phyloP scores from a whole-genome alignment of 352 stramenopile genomes.

The Pilasporangium apinafurcum region DNA sequence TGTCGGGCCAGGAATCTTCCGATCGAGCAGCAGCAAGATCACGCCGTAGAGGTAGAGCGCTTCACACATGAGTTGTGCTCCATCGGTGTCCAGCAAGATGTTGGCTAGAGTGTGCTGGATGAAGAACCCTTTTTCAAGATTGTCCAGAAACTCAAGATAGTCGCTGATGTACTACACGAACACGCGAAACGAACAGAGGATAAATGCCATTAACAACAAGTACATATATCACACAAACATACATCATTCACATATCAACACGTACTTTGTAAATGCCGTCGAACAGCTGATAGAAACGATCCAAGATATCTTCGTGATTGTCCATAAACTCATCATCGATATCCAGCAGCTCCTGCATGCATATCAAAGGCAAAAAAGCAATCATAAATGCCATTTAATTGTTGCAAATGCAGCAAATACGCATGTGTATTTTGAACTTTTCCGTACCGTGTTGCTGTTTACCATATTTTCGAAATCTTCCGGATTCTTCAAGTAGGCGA shows the following conservation, averaged over 20 bases:
- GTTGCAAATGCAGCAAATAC: too few species aligned
- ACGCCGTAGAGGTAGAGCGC: conserved; percentile 93
- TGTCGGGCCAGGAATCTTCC: conserved; percentile 81
- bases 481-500: conserved; percentile 92
- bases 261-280: conserved; percentile 78
- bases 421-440: too few species aligned
- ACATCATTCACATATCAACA: neutral
- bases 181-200: neutral
- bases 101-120: conserved; percentile 94
- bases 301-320: conserved; percentile 81
- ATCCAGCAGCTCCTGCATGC: conserved; percentile 63
- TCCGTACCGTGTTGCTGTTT: conserved; percentile 83
- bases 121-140: conserved; percentile 92
- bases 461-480: conserved; percentile 94
- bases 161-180: conserved; percentile 85
- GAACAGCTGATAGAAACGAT: conserved; percentile 89
- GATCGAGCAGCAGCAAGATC: conserved; percentile 92
- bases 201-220: neutral
- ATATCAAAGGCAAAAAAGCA: neutral
- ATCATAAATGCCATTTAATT: too few species aligned
- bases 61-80: conserved; percentile 92
- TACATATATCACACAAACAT: conserved; percentile 1
- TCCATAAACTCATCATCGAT: conserved; percentile 91
- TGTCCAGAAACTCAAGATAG: conserved; percentile 89
- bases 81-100: conserved; percentile 91